Conservation (phyloP, 495 filamentous ascomycete species). For the Chaetomium fimeti region DNA sequence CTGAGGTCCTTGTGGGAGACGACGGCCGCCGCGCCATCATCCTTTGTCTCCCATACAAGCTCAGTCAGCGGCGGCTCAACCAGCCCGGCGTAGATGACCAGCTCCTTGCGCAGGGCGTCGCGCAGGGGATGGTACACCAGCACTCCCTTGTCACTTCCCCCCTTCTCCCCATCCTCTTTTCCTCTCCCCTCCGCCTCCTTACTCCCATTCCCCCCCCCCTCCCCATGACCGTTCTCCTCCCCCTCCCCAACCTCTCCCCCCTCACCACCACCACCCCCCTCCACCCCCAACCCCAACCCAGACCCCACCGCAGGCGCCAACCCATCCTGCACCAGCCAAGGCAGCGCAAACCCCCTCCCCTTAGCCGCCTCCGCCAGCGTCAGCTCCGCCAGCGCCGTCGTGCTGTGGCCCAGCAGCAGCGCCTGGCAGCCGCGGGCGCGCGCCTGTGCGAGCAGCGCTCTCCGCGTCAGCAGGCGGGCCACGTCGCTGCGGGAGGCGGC, state of each 20-base stretch:
- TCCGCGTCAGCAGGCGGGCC: constrained; percentile 63
- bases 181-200: neutral
- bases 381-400: constrained; percentile 82
- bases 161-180: no score
- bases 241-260: neutral
- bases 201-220: neutral
- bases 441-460: constrained; percentile 66
- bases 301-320: neutral
- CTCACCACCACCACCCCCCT: neutral
- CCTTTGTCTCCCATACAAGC: constrained; percentile 15
- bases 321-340: constrained; percentile 78
- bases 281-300: neutral
- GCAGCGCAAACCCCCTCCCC: constrained; percentile 77
- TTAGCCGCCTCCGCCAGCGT: constrained; percentile 86
- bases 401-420: constrained; percentile 80
- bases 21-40: constrained; percentile 38
- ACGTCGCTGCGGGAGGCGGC: constrained; percentile 74
- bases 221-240: neutral
- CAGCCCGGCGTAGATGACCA: constrained; percentile 60
- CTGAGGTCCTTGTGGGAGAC: constrained; percentile 71
- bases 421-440: constrained; percentile 58
- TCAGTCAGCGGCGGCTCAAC: constrained; percentile 37
- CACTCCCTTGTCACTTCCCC: neutral
- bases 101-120: constrained; percentile 78
- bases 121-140: constrained; percentile 52